Base-by-base conservation (phyloP, 345 rosid species). In the Camelina hispida region DNA sequence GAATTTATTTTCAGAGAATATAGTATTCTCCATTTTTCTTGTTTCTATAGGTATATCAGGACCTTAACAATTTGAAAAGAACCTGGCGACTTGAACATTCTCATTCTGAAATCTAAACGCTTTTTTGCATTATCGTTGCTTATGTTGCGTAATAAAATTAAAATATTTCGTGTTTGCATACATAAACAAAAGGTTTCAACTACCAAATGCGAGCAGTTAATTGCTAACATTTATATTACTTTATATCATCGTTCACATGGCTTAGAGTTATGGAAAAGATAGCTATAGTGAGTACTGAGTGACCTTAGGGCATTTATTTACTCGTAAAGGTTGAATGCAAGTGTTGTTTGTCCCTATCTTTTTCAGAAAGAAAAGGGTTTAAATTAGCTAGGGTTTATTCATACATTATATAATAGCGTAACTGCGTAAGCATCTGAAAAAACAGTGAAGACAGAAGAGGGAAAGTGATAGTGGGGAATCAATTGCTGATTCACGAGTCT, bases 381-480 rank as follows among this genome's bases (percentile, higher is more conserved):
- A 5, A 77, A 64, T 15, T 71, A 71, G n/a, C n/a, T n/a, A n/a
- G n/a, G 68, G 74, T 62, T 38, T 77, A 57, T 47, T 56, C 6
- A 47, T 70, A 77, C 67, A 62, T 25, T 56, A 50, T 15, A 37
- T 62, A 65, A 46, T 62, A 71, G 76, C 72, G 44, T 62, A 65
- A 46, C 56, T 64, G 76, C 72, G 44, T 71, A 40, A 77, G 80
- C 72, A 77, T 71, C 77, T 71, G 72, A 71, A 40, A 40, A 75
- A 69, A 77, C 74, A 52, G 47, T 59, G n/a, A 59, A 59, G 73
- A 59, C 28, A 59, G 46, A 52, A 28, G 43, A 66, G 61, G 2
- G 37, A 62, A 63, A 70, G 76, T 57, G 47, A 48, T 71, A 77
- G 80, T 71, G 80, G 80, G 68, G 77, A 77, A 77, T 77, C 76